Base-by-base conservation (phyloP, 495 filamentous ascomycete species). In the Aspergillus sclerotioniger region DNA sequence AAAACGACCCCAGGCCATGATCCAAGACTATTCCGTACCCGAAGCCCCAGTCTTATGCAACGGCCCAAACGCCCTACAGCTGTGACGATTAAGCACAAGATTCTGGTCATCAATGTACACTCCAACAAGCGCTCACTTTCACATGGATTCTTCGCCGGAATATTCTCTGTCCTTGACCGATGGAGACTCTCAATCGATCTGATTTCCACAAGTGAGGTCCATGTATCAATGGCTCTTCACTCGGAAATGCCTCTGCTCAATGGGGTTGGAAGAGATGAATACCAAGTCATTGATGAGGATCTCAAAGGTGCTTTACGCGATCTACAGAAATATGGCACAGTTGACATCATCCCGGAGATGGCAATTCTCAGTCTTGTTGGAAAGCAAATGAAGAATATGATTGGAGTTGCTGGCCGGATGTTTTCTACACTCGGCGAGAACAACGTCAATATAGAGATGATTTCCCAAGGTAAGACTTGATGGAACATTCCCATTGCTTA, bases 401-500 rank as follows among this genome's bases (percentile, higher is more conserved):
- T 91, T 45, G 94, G 94, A 35, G 88, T 97, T 60, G 89, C 89
- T 3, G 94, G 94, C 8, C 82, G 80, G 51, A 95, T 96, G 87
- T 96, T 96, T 69, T 85, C 87, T 16, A 92, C 91, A 3, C 78
- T 98, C 21, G 94, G 92, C 25, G 89, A 96, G 62, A 83, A 90
- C 67, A 85, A 86, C 61, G 84, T 97, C 57, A 97, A 97, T 71
- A 91, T 96, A 63, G 92, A 97, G 74, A 96, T 97, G 92, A 97
- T 97, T 56, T 93, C 89, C 20, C 92, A 96, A 82, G 91, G 91
- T 93, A 78, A 70, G 82, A 72, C 25, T 25, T 25, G 25, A 25
- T 49, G 56, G 47, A 52, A 28, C 37, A 35, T 46, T 43, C 41
- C 43, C 61, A 28, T 48, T 58, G 49, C 62, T 16, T 49, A n/a